Evolutionary conservation across 805 yeast species (phyloP), one percentile per base, ranked within the genome.

Genomic region (Saturnispora kantuleensis): DNA sequence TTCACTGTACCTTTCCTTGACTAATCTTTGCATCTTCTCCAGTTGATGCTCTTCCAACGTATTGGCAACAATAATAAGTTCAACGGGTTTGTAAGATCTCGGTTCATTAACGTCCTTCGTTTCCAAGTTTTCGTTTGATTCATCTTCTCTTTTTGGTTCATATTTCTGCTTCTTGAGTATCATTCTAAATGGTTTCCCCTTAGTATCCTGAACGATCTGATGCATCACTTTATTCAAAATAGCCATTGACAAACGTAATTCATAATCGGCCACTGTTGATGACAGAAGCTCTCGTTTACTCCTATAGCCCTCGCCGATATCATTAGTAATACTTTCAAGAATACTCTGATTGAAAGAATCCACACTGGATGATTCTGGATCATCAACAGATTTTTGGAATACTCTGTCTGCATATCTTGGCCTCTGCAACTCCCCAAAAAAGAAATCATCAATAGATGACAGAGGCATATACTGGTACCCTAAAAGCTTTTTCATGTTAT

Each of bases 391-490:
- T 21, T 42, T 42, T 5, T 39, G 44, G 7, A 44, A 44, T 28
- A 44, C 21, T 10, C 30, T 15, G 29, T 42, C n/a, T 3, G 36
- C 38, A 29, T 45, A 44, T 18, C 40, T 46, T 15, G 35, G 21
- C 5, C 10, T n/a, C 9, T 37, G 26, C 13, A 47, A 41, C n/a
- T 59, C 58, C 38, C 73, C 65, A 52, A 83, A 87, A 49, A 73
- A 67, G 8, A 77, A 66, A 45, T 69, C 64, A 59, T 90, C 97
- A 50, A 90, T 73, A 34, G 79, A 84, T 1, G 67, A 62, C 41
- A 89, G 65, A 1, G 95, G 89, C 28, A 90, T 59, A 60, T 90
- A 90, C 60, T 88, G 90, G 62, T 88, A 93, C 3, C 97, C 98
- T 63, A 90, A 86, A 53, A 89, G 74, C 39, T 78, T 67, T 29